Percentiles rank a stretch among this genome's conserved stretches.
These are phyloP conservation scores for Pichia norvegensis DNA, from an alignment of 1,139 yeast species.

Conservation along the genomic window DNA sequence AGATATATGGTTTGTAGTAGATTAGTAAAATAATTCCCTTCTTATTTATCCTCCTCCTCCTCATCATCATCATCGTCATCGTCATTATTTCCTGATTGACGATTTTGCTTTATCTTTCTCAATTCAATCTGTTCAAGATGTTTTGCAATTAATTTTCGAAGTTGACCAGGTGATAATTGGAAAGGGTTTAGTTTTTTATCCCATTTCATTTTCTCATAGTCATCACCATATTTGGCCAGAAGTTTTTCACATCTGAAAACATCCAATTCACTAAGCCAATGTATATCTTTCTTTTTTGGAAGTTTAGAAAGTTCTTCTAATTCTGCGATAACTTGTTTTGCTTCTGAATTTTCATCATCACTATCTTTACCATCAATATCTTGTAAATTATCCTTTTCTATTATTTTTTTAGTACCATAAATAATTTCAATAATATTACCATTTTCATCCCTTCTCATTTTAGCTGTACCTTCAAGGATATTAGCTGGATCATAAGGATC, in stretches of 20 bases:
- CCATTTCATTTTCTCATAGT: slow-evolving; percentile 85
- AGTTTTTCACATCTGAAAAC: slow-evolving; percentile 60
- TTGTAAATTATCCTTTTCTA: neutral
- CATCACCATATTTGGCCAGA: slow-evolving; percentile 76
- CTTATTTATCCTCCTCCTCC: no score
- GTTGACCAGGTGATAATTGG: slow-evolving; percentile 80
- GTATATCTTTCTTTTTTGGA: slow-evolving; percentile 35
- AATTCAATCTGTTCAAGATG: slow-evolving; percentile 1
- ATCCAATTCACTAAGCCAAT: slow-evolving; percentile 68
- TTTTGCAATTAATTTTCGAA: slow-evolving; percentile 8
- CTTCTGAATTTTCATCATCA: slow-evolving; percentile 39
- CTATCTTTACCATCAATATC: slow-evolving; percentile 20
- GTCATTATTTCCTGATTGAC: neutral
- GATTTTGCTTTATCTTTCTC: neutral
- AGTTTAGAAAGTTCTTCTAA: slow-evolving; percentile 61
- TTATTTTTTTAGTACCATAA: slow-evolving; percentile 48
- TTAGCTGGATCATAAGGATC: slow-evolving; percentile 46
- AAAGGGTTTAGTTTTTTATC: slow-evolving; percentile 75
- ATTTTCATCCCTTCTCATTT: slow-evolving; percentile 64
- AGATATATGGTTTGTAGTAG: no score
- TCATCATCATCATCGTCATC: neutral
- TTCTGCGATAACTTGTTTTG: slow-evolving; percentile 35
- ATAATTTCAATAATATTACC: slow-evolving; percentile 65
- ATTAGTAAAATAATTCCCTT: no score
- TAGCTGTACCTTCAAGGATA: slow-evolving; percentile 76